These are phyloP conservation scores for Dothideomycetes sp. DNA, from an alignment of 2,329 filamentous ascomycete genomes.

Conservation along the genomic window DNA sequence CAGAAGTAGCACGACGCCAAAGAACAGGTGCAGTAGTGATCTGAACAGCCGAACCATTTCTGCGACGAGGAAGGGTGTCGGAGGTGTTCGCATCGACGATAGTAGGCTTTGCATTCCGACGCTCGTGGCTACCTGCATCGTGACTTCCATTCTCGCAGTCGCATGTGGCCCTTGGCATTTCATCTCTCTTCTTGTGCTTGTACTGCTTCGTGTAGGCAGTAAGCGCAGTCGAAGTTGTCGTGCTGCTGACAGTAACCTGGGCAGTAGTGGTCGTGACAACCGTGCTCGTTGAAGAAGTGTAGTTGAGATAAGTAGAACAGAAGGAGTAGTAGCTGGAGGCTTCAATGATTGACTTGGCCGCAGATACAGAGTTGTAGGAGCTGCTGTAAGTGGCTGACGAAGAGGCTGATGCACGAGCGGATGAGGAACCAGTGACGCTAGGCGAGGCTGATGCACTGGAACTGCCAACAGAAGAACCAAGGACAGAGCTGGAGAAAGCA, in stretches of 20 bases:
- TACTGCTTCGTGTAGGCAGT: constrained; percentile 11
- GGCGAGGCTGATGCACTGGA: background rate
- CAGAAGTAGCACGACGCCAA: constrained; percentile 9
- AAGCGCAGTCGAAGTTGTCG: constrained; percentile 1
- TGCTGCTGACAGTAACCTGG: constrained; percentile 6
- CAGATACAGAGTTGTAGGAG: constrained; percentile 8
- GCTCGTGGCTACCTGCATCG: constrained; percentile 1
- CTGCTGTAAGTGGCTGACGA: background rate
- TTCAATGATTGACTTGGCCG: constrained; percentile 8
- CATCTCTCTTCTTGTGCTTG: constrained; percentile 12
- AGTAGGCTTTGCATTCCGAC: constrained; percentile 1
- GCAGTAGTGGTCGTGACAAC: constrained; percentile 10
- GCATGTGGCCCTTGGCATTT: constrained; percentile 5
- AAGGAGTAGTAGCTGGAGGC: constrained; percentile 16
- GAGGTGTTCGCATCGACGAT: constrained; percentile 8
- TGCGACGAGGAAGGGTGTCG: constrained; percentile 11
- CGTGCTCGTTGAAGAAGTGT: constrained; percentile 12
- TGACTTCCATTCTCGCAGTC: constrained; percentile 4
- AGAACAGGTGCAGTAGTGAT: constrained; percentile 9
- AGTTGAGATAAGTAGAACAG: constrained; percentile 16
- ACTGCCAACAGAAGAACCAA: no score
- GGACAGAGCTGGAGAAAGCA: background rate
- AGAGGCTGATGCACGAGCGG: background rate
- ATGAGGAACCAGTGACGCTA: background rate
- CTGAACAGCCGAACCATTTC: constrained; percentile 2